Conservation (phyloP, 768 basidiomycete genomes). For the Fistulinella prunicolor region DNA sequence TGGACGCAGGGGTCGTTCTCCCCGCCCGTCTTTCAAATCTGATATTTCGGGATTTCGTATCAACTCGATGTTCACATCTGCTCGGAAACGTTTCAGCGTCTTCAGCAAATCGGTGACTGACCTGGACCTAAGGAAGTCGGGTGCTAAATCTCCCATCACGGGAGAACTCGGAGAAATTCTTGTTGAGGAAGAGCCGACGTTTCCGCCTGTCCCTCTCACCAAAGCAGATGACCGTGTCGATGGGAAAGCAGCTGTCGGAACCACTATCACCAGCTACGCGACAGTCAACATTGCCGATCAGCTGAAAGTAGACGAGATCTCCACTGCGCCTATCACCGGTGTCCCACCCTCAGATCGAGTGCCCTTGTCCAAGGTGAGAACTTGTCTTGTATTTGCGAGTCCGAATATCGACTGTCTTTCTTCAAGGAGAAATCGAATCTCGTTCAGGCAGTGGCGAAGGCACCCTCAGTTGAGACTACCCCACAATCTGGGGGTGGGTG, state of each 20-base stretch:
- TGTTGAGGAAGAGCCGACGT: slow-evolving; percentile 45
- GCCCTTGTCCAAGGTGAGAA: slow-evolving; percentile 13
- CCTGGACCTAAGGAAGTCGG: slow-evolving; percentile 22
- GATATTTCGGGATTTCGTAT: slow-evolving; percentile 37
- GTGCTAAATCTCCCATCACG: slow-evolving; percentile 40
- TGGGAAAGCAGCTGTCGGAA: slow-evolving; percentile 11
- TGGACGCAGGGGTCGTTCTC: slow-evolving; percentile 32
- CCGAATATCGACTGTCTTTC: slow-evolving; percentile 1
- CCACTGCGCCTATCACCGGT: background rate
- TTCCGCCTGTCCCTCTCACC: slow-evolving; percentile 18
- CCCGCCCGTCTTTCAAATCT: slow-evolving; percentile 45
- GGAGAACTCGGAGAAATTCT: slow-evolving; percentile 75
- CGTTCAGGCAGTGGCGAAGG: slow-evolving; percentile 1
- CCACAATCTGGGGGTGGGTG: slow-evolving; percentile 6
- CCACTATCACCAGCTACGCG: slow-evolving; percentile 21
- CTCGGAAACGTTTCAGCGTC: slow-evolving; percentile 64
- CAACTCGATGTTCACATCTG: slow-evolving; percentile 44
- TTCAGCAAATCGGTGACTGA: slow-evolving; percentile 38
- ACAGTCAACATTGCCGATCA: slow-evolving; percentile 18
- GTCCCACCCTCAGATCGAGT: background rate
- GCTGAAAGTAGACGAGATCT: slow-evolving; percentile 4
- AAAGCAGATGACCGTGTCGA: slow-evolving; percentile 33
- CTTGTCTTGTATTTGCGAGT: background rate
- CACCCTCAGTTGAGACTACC: slow-evolving; percentile 16
- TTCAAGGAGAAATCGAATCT: slow-evolving; percentile 3